phyloP scores from a whole-genome alignment of 2,329 filamentous ascomycete genomes.

The Diplodia corticola region DNA sequence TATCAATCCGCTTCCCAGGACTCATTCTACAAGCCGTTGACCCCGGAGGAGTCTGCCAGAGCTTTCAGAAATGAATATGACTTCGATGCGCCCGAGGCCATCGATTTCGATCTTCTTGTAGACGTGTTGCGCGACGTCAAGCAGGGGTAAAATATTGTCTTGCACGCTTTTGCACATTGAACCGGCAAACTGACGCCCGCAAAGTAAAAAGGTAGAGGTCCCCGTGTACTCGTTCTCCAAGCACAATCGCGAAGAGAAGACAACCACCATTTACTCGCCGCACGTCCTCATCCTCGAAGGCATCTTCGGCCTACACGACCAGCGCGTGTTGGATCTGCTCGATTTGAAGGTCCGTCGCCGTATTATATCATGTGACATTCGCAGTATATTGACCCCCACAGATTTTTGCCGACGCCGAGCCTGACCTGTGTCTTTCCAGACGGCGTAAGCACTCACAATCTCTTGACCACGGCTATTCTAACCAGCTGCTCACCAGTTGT shows the following conservation, averaged over 20 bases:
- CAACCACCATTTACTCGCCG: conserved; percentile 90
- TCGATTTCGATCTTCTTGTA: conserved; percentile 90
- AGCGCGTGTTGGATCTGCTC: conserved; percentile 77
- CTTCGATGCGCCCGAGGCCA: conserved; percentile 90
- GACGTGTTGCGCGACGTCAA: conserved; percentile 81
- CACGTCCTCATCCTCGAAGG: conserved; percentile 95
- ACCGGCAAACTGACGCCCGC: conserved; percentile 26
- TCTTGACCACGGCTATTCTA: neutral
- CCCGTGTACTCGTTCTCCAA: conserved; percentile 94
- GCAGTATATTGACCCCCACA: conserved; percentile 29
- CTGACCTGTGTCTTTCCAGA: conserved; percentile 87
- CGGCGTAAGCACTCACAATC: conserved; percentile 59
- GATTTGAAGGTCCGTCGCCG: conserved; percentile 74
- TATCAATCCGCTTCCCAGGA: conserved; percentile 59
- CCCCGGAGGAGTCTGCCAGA: conserved; percentile 71
- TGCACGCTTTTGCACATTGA: neutral
- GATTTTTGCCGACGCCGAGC: conserved; percentile 97
- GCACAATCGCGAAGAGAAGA: conserved; percentile 76
- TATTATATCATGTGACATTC: too few species aligned
- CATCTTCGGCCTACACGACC: conserved; percentile 91
- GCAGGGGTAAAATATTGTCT: conserved; percentile 67
- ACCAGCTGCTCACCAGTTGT: conserved; percentile 57
- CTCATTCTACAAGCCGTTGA: conserved; percentile 93
- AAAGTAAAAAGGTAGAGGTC: conserved; percentile 81
- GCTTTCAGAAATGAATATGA: conserved; percentile 93